Evolutionary conservation across 176 grass and related monocot genomes (phyloP), one percentile per base, ranked within the genome.

Genomic region (Chrysopogon serrulatus): DNA sequence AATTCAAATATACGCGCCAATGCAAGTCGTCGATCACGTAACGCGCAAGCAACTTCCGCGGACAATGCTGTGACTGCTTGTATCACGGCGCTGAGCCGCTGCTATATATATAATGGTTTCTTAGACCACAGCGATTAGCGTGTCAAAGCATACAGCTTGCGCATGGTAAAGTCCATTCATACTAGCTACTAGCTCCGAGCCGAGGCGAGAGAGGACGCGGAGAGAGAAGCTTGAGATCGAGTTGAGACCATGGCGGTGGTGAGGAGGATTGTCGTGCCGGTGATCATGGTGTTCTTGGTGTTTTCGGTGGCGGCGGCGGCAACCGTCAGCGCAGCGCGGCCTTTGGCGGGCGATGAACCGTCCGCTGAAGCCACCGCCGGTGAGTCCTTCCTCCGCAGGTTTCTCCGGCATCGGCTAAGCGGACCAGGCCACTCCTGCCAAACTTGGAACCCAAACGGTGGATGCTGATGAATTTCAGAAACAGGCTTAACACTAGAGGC

Each of bases 391-490:
- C 68, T 83, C 79, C 9, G 30, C 65, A 71, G 66, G 59, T 79
- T 83, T 30, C 49, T 90, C 84, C 30, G 79, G 35, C 79, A 68
- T 19, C 74, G 56, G 34, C 67, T 74, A 35, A 12, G 12, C 28
- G 74, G 79, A 32, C 24, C 88, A 61, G 18, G 60, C 6, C 79
- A 79, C 47, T 90, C 84, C 1, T 90, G 88, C 74, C 0, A 4
- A 3, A 90, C 88, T 27, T 68, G 47, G 18, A 68, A 42, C 79
- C 84, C 88, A 12, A 90, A 86, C 67, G 68, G 60, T 1, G 79
- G 84, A 21, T 90, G 88, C 68, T 57, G 79, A 82, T n/a, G 41
- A 65, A 73, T 27, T 30, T 67, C 66, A 48, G 64, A 10, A 48
- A 30, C 70, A 73, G 1, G 70, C 14, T 31, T 47, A 28, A 16